Evolutionary conservation across 768 basidiomycete genomes (phyloP).

Genomic region (Gymnopilus junonius): DNA sequence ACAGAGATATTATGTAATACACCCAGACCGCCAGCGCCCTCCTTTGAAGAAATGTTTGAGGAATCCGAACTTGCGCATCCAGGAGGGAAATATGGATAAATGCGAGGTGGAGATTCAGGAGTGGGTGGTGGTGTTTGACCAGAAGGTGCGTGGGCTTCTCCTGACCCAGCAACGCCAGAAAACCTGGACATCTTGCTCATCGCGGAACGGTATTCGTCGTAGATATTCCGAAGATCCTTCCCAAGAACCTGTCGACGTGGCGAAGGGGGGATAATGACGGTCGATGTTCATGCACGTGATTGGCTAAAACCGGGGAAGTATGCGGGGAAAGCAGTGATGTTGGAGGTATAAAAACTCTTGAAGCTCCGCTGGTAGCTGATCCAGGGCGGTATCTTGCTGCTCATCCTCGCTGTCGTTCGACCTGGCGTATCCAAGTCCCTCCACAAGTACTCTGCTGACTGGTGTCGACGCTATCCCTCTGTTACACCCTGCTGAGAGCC

Average conservation of each 20-base stretch:
- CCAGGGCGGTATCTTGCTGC: background rate
- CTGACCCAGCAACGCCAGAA: slow-evolving; percentile 1
- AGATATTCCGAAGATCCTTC: slow-evolving; percentile 75
- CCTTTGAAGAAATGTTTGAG: slow-evolving; percentile 19
- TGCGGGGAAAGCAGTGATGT: slow-evolving; percentile 11
- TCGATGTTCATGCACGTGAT: slow-evolving; percentile 19
- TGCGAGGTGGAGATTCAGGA: slow-evolving; percentile 5
- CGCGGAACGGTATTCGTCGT: slow-evolving; percentile 77
- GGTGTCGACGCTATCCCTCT: slow-evolving; percentile 11
- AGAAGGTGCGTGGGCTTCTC: background rate
- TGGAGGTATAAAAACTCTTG: background rate
- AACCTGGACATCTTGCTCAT: slow-evolving; percentile 40
- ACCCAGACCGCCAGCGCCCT: background rate
- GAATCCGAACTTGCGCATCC: background rate
- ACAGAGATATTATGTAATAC: background rate
- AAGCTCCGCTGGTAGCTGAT: background rate
- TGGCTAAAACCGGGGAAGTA: slow-evolving; percentile 17
- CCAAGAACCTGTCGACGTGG: slow-evolving; percentile 44
- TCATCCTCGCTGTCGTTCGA: slow-evolving; percentile 20
- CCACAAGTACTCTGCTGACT: slow-evolving; percentile 27
- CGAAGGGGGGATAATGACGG: slow-evolving; percentile 34
- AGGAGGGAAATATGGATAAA: background rate
- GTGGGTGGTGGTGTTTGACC: slow-evolving; percentile 22
- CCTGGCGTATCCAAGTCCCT: slow-evolving; percentile 26
- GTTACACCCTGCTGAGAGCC: background rate